phyloP scores from a whole-genome alignment of 1,139 yeast genomes.

The Debaryomyces coudertii region DNA sequence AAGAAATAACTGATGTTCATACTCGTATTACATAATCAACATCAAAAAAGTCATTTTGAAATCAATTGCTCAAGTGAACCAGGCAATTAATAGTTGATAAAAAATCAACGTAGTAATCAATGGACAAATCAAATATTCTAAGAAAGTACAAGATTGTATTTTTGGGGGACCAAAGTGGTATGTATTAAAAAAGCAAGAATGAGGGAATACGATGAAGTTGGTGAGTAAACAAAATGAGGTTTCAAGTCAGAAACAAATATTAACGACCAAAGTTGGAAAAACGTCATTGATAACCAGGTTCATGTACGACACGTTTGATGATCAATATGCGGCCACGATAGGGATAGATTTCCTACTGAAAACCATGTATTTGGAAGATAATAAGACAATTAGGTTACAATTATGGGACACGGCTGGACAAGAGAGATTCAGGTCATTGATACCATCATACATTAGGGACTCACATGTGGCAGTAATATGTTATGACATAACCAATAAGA shows the following conservation, averaged over 20 bases:
- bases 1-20: not conserved
- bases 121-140: slow-evolving; percentile 26
- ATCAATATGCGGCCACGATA: slow-evolving; percentile 92
- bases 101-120: not conserved
- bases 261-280: slow-evolving; percentile 65
- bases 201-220: not conserved
- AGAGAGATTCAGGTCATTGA: slow-evolving; percentile 58
- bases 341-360: slow-evolving; percentile 95
- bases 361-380: slow-evolving; percentile 63
- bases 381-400: slow-evolving; percentile 53
- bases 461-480: slow-evolving; percentile 97
- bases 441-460: slow-evolving; percentile 91
- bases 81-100: not conserved
- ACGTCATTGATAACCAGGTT: slow-evolving; percentile 93
- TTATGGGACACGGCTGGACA: slow-evolving; percentile 69
- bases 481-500: slow-evolving; percentile 86
- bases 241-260: not conserved
- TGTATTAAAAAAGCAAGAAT: slow-evolving; percentile 20
- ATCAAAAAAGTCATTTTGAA: not conserved
- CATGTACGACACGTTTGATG: slow-evolving; percentile 98
- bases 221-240: not conserved
- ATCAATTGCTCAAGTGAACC: slow-evolving; percentile 3
- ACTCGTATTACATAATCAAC: slow-evolving; percentile 1
- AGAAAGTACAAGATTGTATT: slow-evolving; percentile 89
- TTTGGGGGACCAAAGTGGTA: slow-evolving; percentile 93